These are phyloP conservation scores for Beauveria rudraprayagi DNA, from an alignment of 2,329 filamentous ascomycete species.

Conservation along the genomic window DNA sequence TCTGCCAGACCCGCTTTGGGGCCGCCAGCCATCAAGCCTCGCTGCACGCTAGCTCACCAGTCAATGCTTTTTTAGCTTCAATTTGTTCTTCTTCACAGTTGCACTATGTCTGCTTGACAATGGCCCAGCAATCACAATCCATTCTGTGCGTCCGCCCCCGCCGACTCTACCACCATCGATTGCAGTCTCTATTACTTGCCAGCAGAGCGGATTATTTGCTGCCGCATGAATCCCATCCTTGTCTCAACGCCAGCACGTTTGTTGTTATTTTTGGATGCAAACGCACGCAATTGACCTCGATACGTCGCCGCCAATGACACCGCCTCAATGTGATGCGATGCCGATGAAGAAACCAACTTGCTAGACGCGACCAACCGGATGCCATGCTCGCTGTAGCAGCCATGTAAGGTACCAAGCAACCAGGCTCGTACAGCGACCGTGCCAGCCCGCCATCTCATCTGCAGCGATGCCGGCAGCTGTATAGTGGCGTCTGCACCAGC, in stretches of 20 bases:
- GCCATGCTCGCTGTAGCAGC: not conserved
- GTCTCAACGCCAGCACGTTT: not conserved
- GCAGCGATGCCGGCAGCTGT: constrained; percentile 1
- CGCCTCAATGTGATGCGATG: not conserved
- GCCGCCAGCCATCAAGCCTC: constrained; percentile 6
- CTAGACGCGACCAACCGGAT: not conserved
- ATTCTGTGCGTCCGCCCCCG: not conserved
- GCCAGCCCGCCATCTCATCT: constrained; percentile 3
- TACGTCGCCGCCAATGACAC: not conserved
- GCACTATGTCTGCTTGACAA: not conserved
- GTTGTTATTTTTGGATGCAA: constrained; percentile 5
- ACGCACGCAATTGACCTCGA: not conserved
- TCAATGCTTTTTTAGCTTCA: not conserved
- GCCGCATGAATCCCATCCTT: not conserved
- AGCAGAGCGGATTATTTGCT: not conserved
- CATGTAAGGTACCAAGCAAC: not conserved
- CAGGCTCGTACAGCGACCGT: not conserved
- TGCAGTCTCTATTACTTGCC: not conserved
- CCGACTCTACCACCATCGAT: not conserved
- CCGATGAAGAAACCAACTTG: not conserved
- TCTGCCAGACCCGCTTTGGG: not conserved
- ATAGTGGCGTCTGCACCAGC: not conserved
- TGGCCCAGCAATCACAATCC: not conserved
- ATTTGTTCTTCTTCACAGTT: not conserved
- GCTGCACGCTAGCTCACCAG: constrained; percentile 1